These are phyloP conservation scores for Oligophagozyma castellii DNA, from an alignment of 1,139 yeast species.

Conservation along the genomic window DNA sequence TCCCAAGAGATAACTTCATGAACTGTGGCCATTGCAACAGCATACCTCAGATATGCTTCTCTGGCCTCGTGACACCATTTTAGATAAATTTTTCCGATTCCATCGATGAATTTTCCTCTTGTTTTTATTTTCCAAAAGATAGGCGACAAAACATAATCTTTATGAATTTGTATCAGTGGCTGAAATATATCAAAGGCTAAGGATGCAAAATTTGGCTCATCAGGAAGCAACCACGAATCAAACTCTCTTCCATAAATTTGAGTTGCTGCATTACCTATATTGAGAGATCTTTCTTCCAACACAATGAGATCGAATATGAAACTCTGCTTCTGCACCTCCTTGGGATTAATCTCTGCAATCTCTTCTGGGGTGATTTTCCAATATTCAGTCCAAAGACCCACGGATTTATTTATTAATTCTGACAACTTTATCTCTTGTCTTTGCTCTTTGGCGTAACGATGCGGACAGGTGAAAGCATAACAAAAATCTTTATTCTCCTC, in stretches of 20 bases:
- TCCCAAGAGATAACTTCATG: constrained; percentile 41
- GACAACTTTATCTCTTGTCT: constrained; percentile 19
- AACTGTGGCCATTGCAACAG: constrained; percentile 38
- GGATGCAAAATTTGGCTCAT: constrained; percentile 41
- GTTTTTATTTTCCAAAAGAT: constrained; percentile 33
- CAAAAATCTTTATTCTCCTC: constrained; percentile 4
- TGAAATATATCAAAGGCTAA: constrained; percentile 49
- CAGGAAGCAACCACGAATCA: constrained; percentile 31
- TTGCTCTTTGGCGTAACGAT: constrained; percentile 19
- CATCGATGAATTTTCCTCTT: constrained; percentile 56
- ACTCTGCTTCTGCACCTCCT: constrained; percentile 54
- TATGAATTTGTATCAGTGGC: constrained; percentile 49
- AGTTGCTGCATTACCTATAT: constrained; percentile 53
- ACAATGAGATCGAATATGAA: constrained; percentile 64
- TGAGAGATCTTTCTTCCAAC: constrained; percentile 63
- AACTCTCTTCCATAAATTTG: constrained; percentile 39
- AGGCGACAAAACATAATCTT: constrained; percentile 43
- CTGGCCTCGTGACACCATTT: constrained; percentile 55
- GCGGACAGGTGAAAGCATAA: constrained; percentile 21
- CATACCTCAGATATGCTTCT: constrained; percentile 44
- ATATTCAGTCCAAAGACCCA: constrained; percentile 59
- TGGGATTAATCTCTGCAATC: constrained; percentile 38
- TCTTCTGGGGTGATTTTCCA: constrained; percentile 56
- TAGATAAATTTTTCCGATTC: constrained; percentile 49
- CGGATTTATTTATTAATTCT: constrained; percentile 23